Conservation (phyloP, 176 grass and related monocot genomes). For the Aegilops sharonensis region DNA sequence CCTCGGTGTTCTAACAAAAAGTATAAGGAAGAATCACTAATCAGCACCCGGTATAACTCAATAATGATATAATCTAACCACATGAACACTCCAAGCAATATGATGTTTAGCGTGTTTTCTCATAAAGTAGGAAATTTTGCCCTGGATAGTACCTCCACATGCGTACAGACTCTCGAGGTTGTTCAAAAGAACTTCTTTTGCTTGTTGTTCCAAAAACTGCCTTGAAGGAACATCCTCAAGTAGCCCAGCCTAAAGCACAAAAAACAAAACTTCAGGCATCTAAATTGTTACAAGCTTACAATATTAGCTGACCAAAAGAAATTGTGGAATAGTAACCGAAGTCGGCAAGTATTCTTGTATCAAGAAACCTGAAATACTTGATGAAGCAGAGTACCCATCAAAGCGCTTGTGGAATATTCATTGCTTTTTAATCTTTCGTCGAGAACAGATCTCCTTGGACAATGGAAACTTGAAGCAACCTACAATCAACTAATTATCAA, state of each 20-base stretch:
- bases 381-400: constrained; percentile 96
- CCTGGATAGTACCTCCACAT: constrained; percentile 60
- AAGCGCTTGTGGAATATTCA: constrained; percentile 70
- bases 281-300: constrained; percentile 11
- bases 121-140: not conserved
- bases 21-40: not conserved
- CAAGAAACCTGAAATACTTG: constrained; percentile 95
- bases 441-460: constrained; percentile 80
- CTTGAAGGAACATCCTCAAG: constrained; percentile 59
- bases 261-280: not conserved
- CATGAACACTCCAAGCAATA: constrained; percentile 8
- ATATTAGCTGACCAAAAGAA: constrained; percentile 24
- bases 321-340: constrained; percentile 1
- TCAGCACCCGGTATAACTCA: not conserved
- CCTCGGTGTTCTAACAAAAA: not conserved
- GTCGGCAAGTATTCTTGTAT: not conserved
- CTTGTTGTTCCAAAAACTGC: constrained; percentile 71
- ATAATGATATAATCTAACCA: not conserved
- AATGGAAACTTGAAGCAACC: constrained; percentile 97
- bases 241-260: constrained; percentile 68
- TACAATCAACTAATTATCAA: constrained; percentile 39
- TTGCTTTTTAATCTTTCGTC: constrained; percentile 88
- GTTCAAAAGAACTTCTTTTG: constrained; percentile 71
- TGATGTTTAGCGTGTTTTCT: not conserved
- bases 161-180: constrained; percentile 89